Percentiles rank a stretch among this genome's conserved stretches.
Evolutionary conservation across 768 basidiomycete species (phyloP).

Genomic region (Leccinum olivaceopallidum): DNA sequence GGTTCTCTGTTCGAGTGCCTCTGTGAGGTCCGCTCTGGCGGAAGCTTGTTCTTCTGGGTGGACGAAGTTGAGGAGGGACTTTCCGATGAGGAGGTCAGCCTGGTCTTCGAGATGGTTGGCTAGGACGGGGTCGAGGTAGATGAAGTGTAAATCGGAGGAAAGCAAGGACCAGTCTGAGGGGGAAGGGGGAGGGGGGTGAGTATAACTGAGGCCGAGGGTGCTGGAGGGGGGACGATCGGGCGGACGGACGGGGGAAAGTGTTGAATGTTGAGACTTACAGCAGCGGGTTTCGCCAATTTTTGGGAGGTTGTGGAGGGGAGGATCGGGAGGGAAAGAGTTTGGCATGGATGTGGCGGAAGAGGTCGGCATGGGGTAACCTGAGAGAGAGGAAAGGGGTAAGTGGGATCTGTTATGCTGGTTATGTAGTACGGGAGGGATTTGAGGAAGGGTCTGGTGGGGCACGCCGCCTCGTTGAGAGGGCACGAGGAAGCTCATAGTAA

Average conservation of each 20-base stretch:
- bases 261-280: slow-evolving; percentile 48
- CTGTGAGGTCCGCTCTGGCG: slow-evolving; percentile 71
- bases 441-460: slow-evolving; percentile 27
- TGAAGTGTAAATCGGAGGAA: slow-evolving; percentile 71
- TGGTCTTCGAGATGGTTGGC: slow-evolving; percentile 70
- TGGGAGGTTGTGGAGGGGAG: slow-evolving; percentile 41
- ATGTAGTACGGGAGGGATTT: slow-evolving; percentile 34
- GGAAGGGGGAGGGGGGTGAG: slow-evolving; percentile 14
- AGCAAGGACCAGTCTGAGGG: slow-evolving; percentile 77
- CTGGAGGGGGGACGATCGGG: slow-evolving; percentile 26
- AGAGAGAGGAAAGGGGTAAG: slow-evolving; percentile 40
- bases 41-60: slow-evolving; percentile 83
- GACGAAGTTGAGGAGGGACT: slow-evolving; percentile 72
- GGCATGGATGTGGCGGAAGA: slow-evolving; percentile 30
- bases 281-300: slow-evolving; percentile 74
- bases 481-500: slow-evolving; percentile 36
- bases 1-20: slow-evolving; percentile 71
- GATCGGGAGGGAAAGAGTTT: slow-evolving; percentile 37
- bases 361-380: slow-evolving; percentile 35
- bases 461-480: slow-evolving; percentile 36
- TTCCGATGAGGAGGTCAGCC: slow-evolving; percentile 66
- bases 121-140: slow-evolving; percentile 84
- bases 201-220: slow-evolving; percentile 16
- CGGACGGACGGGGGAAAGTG: slow-evolving; percentile 12
- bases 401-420: slow-evolving; percentile 36